Evolutionary conservation across 78 protist genomes (phyloP).

Genomic region (Dictyostelium brefeldianum): DNA sequence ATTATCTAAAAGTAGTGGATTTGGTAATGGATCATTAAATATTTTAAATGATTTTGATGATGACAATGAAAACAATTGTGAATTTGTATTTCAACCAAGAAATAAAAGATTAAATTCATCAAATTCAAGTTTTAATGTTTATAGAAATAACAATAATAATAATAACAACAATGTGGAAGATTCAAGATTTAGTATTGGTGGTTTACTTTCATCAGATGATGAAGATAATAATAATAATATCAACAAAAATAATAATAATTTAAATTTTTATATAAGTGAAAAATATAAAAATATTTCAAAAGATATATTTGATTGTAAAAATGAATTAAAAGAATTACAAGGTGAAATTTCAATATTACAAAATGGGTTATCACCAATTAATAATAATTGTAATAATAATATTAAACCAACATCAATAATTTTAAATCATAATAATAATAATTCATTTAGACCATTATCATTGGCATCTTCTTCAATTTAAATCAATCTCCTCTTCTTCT

Average conservation of each 20-base stretch:
- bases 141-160: conserved; percentile 1
- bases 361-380: neutral
- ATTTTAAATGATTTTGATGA: conserved; percentile 25
- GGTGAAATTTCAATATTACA: conserved; percentile 5
- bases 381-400: neutral
- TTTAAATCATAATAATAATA: neutral
- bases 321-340: conserved; percentile 13
- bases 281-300: neutral
- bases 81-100: neutral
- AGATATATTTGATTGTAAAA: conserved; percentile 10
- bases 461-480: too few relatives aligned
- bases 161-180: neutral
- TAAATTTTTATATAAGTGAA: neutral
- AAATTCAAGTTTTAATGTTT: neutral
- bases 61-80: neutral
- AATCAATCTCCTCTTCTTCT: too few relatives aligned
- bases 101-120: conserved; percentile 2
- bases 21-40: conserved; percentile 21
- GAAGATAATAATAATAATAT: neutral
- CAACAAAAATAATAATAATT: neutral
- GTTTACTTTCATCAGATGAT: neutral
- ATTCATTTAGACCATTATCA: neutral
- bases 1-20: neutral
- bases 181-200: neutral
- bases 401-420: too few relatives aligned